Base-by-base conservation (phyloP, 106 monocot genomes). In the Xerophyta viscosa region DNA sequence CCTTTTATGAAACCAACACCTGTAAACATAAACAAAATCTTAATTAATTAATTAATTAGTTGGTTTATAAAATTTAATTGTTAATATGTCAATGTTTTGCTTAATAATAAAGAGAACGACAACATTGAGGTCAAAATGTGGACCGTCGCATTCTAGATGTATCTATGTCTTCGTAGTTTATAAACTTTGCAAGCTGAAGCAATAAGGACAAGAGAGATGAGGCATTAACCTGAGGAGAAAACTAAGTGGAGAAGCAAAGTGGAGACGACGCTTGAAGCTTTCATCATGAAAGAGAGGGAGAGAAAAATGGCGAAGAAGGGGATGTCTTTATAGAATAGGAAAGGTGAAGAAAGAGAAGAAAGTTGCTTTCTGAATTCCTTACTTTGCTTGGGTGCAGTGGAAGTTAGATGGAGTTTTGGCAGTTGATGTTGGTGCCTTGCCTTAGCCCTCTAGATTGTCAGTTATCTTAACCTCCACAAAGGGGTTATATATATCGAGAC, bases 211-310 rank as follows among this genome's bases (percentile, higher is more conserved):
- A 46, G 18, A 46, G 2, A 46, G 18, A 46, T 7, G 20, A 6
- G 2, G 2, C 0, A 46, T 54, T 54, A n/a, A 83, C 83, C 83
- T 83, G 77, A 70, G 58, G 55, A 77, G 73, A 74, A 55, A 51
- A 78, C 41, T 52, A 31, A 48, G 25, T 56, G 48, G 23, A 85
- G 17, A 37, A 79, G 60, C 2, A 85, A 24, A 48, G 65, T 28
- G 25, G 30, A 14, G n/a, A 74, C 13, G 41, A 52, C 36, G 50
- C 39, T 39, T 39, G 15, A 15, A 39, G 15, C 39, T 3, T 39
- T 15, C 39, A 12, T 49, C 67, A 67, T 67, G 3, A 37, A 28
- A 41, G 48, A 44, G 43, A 43, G 25, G 41, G n/a, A n/a, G 31
- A 39, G 33, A 60, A 37, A 10, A 31, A 25, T 8, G 7, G 20